These are phyloP conservation scores for Cercospora berteroae DNA, from an alignment of 2,329 filamentous ascomycete genomes.

Conservation along the genomic window DNA sequence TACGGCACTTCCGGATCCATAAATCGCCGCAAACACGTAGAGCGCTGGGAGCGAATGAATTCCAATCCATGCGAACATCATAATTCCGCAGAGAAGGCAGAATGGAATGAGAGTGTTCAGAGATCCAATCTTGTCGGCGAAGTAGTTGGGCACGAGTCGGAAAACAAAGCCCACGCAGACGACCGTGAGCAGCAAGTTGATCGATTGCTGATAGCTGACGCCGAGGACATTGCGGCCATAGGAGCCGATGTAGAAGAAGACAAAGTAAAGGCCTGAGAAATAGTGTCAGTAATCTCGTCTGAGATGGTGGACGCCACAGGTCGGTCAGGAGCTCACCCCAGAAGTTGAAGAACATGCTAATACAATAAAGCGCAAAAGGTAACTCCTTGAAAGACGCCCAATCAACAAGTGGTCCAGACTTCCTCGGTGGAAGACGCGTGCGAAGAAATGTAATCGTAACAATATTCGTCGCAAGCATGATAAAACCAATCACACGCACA, in stretches of 20 bases:
- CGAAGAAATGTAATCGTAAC: constrained; percentile 33
- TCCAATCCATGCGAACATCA: constrained; percentile 58
- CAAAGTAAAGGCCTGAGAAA: constrained; percentile 43
- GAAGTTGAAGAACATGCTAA: constrained; percentile 51
- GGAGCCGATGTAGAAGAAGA: constrained; percentile 47
- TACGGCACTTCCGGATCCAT: constrained; percentile 47
- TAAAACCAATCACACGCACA: constrained; percentile 52
- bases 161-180: constrained; percentile 57
- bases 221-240: constrained; percentile 41
- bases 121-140: constrained; percentile 57
- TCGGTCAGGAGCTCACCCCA: too few species aligned
- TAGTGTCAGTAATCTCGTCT: too few species aligned
- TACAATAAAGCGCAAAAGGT: constrained; percentile 43
- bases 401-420: constrained; percentile 45
- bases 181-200: constrained; percentile 57
- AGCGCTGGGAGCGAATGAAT: constrained; percentile 44
- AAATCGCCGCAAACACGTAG: constrained; percentile 47
- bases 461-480: constrained; percentile 40
- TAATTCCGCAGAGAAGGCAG: constrained; percentile 45
- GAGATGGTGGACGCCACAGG: too few species aligned
- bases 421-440: constrained; percentile 46
- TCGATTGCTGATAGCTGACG: constrained; percentile 51
- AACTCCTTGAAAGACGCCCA: constrained; percentile 43
- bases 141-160: constrained; percentile 53
- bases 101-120: constrained; percentile 58